Conservation (phyloP, 1,139 yeast genomes). For the Pichia sp. region DNA sequence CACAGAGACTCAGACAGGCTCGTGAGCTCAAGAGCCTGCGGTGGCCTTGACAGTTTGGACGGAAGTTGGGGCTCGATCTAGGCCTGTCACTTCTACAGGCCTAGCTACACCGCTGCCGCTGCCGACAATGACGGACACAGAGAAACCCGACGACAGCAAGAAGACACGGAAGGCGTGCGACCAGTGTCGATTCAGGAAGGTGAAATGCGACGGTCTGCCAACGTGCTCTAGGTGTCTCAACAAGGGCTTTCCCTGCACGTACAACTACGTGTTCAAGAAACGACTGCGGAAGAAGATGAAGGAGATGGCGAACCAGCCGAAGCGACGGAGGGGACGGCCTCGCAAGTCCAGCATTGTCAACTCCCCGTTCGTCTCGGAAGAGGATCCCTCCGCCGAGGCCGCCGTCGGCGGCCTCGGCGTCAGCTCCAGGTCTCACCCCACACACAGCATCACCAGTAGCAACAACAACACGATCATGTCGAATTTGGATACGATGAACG, state of each 20-base stretch:
- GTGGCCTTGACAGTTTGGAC: too few relatives aligned
- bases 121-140: neutral
- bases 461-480: neutral
- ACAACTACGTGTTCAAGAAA: conserved; percentile 30
- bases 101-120: neutral
- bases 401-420: neutral
- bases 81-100: too few relatives aligned
- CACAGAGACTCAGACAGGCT: too few relatives aligned
- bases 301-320: conserved; percentile 2
- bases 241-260: conserved; percentile 39
- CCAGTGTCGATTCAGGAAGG: conserved; percentile 22
- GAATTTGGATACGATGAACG: neutral
- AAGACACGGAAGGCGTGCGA: conserved; percentile 51
- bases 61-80: too few relatives aligned
- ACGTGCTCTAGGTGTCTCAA: conserved; percentile 19
- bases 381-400: neutral
- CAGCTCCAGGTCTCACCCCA: neutral
- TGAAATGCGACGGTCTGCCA: conserved; percentile 21
- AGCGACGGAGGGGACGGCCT: conserved; percentile 15
- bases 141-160: conserved; percentile 30
- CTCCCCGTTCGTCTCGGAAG: neutral
- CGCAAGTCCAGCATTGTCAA: neutral
- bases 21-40: too few relatives aligned
- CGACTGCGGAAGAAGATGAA: conserved; percentile 13
- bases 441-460: neutral